Conservation (phyloP, 2,329 filamentous ascomycete genomes). For the Trichoderma hamatum region DNA sequence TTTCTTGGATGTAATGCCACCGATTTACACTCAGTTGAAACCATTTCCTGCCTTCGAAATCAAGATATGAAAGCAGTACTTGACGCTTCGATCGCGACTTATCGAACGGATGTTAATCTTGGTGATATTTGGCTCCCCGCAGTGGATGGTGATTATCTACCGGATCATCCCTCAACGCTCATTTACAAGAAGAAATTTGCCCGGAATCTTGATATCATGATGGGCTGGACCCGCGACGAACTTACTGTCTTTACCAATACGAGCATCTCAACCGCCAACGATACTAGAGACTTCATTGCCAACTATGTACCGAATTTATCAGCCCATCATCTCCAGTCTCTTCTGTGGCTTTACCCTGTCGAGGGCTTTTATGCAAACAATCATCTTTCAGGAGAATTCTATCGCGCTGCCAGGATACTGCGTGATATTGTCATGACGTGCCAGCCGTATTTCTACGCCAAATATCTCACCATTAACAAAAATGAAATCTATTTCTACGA, state of each 20-base stretch:
- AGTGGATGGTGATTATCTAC: slow-evolving; percentile 48
- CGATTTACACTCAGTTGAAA: slow-evolving; percentile 46
- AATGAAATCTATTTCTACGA: slow-evolving; percentile 52
- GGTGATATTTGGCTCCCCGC: slow-evolving; percentile 56
- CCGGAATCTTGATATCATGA: slow-evolving; percentile 60
- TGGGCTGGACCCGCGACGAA: slow-evolving; percentile 56
- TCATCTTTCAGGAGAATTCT: slow-evolving; percentile 50
- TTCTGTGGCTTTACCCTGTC: slow-evolving; percentile 55
- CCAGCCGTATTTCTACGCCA: slow-evolving; percentile 48
- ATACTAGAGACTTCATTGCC: slow-evolving; percentile 46
- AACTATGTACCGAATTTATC: slow-evolving; percentile 45
- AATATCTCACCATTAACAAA: slow-evolving; percentile 42
- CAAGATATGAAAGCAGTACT: slow-evolving; percentile 49
- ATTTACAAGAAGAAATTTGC: slow-evolving; percentile 62
- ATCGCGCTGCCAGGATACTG: slow-evolving; percentile 52
- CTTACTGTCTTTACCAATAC: slow-evolving; percentile 47
- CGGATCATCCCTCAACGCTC: slow-evolving; percentile 51
- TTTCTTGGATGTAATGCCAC: slow-evolving; percentile 48
- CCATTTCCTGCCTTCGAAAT: slow-evolving; percentile 50
- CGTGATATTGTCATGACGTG: slow-evolving; percentile 57
- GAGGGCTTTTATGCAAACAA: slow-evolving; percentile 47
- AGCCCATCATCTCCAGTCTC: slow-evolving; percentile 39
- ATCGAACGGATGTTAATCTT: slow-evolving; percentile 47
- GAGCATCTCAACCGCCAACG: slow-evolving; percentile 43
- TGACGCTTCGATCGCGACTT: slow-evolving; percentile 48